These are phyloP conservation scores for Nigrospora sphaerica DNA, from an alignment of 2,329 filamentous ascomycete species.

Conservation along the genomic window DNA sequence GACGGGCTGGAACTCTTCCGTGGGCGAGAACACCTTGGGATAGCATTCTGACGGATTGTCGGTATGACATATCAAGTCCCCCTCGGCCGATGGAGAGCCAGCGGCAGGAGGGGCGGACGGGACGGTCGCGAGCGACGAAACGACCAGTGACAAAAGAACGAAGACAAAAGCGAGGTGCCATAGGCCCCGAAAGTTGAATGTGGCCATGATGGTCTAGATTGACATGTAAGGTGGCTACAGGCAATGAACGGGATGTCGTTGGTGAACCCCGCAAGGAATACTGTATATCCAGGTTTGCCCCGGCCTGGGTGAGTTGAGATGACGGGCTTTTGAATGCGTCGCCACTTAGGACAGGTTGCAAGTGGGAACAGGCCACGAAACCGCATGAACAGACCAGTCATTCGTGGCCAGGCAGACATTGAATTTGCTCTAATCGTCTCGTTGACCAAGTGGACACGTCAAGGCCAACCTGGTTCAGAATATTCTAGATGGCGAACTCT, in stretches of 20 bases:
- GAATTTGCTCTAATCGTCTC: too few species aligned
- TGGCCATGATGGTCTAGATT: slow-evolving; percentile 2
- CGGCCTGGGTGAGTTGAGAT: too few species aligned
- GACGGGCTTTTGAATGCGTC: slow-evolving; percentile 6
- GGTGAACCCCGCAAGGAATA: too few species aligned
- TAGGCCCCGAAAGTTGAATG: too few species aligned
- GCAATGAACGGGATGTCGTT: too few species aligned
- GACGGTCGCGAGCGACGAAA: slow-evolving; percentile 17
- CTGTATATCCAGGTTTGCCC: too few species aligned
- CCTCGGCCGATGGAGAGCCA: slow-evolving; percentile 27
- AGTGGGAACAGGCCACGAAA: slow-evolving; percentile 17
- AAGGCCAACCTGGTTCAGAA: too few species aligned
- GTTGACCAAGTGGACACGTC: too few species aligned
- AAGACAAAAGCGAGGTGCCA: slow-evolving; percentile 6
- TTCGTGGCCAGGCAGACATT: too few species aligned
- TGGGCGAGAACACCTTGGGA: slow-evolving; percentile 55
- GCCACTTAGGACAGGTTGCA: slow-evolving; percentile 22
- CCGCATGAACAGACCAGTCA: slow-evolving; percentile 1
- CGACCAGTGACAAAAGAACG: slow-evolving; percentile 8
- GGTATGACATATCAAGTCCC: slow-evolving; percentile 60
- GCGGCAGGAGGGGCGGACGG: slow-evolving; percentile 20
- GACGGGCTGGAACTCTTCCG: slow-evolving; percentile 56
- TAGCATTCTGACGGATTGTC: slow-evolving; percentile 56
- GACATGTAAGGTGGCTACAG: neutral
- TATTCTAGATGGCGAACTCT: too few species aligned